Conservation (phyloP, 371 early-diverging fungal species). For the Capillidium rhysosporum region DNA sequence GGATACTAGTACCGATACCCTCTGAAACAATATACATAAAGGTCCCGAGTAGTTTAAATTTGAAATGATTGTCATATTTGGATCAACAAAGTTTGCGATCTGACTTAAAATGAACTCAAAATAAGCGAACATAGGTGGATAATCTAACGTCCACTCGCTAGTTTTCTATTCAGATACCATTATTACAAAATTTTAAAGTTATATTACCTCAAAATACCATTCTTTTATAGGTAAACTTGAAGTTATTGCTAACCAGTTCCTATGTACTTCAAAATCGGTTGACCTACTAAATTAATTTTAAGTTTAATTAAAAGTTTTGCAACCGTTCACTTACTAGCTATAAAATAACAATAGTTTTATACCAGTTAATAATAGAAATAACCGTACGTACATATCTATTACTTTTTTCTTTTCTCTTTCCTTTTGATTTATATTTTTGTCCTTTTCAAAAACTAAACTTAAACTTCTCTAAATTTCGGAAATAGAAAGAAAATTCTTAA, state of each 20-base stretch:
- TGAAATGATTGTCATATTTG: constrained; percentile 49
- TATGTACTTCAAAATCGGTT: constrained; percentile 96
- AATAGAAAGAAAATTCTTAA: too few relatives aligned
- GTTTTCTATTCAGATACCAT: constrained; percentile 19
- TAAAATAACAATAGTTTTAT: too few relatives aligned
- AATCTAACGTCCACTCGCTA: constrained; percentile 93
- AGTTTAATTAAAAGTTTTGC: not conserved
- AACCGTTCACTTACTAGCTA: too few relatives aligned
- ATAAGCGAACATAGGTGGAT: constrained; percentile 96
- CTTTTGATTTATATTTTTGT: too few relatives aligned
- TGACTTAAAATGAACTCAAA: constrained; percentile 64
- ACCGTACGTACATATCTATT: too few relatives aligned
- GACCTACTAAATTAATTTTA: constrained; percentile 37
- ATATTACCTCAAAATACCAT: constrained; percentile 76
- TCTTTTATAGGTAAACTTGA: constrained; percentile 47
- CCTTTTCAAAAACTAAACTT: too few relatives aligned
- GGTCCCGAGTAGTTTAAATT: constrained; percentile 41
- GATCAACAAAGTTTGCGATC: constrained; percentile 40
- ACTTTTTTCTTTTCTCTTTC: too few relatives aligned
- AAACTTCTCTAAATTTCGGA: too few relatives aligned
- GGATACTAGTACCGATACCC: constrained; percentile 56
- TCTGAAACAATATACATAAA: constrained; percentile 62
- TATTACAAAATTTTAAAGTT: not conserved
- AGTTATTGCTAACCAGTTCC: constrained; percentile 96
- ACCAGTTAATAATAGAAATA: too few relatives aligned